Evolutionary conservation across 2,329 filamentous ascomycete genomes (phyloP), one percentile per base, ranked within the genome.

Genomic region (Incumbomyces delicatus): DNA sequence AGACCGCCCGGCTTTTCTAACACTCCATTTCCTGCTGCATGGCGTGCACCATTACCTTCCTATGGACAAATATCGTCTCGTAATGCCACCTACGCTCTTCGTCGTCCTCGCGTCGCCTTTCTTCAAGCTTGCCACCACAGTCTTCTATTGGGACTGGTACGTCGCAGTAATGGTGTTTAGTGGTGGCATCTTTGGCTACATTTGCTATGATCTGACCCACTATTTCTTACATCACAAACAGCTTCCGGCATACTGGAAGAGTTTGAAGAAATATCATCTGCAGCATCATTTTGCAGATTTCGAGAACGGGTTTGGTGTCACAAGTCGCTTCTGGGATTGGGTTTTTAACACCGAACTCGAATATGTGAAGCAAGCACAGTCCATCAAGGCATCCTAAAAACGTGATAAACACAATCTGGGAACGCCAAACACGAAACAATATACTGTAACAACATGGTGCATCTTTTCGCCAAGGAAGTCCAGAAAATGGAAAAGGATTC

Each of bases 161-260:
- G 77, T 83, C 8, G 92, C 81, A 4, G 78, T 81, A 0, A 78
- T 81, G 17, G 83, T 87, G 3, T 98, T 77, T 71, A 90, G 82
- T 59, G 92, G 92, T 41, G 92, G 89, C 51, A 81, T 98, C 53
- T 94, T 95, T 58, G 92, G 92, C 48, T 98, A 98, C 64, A 77
- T 95, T 52, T 88, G 85, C 73, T 98, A 98, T 70, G 92, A 98
- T 65, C 61, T 95, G 71, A 98, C 92, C 1, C 92, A 98, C 66
- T 98, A 96, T 74, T 98, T 98, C 76, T 77, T 98, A 33, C 92
- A 98, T 66, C 92, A 98, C 71, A 80, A 85, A 69, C 94, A 87
- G 76, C 79, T 98, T 2, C 92, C 92, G 13, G 70, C 81, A 1
- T 95, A 87, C 76, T 96, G 94, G 71, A 86, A 85, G 67, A 75